phyloP scores from a whole-genome alignment of 179 eudicot species.

The Spergularia azorica region DNA sequence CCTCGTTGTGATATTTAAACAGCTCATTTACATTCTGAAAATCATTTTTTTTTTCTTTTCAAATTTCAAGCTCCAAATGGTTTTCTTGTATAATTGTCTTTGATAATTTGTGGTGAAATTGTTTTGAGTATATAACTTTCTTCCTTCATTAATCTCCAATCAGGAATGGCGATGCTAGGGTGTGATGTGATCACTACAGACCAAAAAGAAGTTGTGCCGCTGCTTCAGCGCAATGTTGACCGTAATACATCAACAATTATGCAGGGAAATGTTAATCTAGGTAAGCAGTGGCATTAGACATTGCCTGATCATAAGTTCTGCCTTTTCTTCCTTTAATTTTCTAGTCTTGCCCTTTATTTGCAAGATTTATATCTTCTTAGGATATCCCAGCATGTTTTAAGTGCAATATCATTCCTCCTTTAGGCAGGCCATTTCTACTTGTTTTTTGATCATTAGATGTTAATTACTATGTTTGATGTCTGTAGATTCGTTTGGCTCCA shows the following conservation, averaged over 20 bases:
- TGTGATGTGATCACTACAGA: slow-evolving; percentile 87
- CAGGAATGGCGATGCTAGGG: slow-evolving; percentile 94
- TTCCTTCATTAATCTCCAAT: neutral
- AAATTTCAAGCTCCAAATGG: neutral
- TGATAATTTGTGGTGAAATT: neutral
- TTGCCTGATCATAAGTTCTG: slow-evolving; percentile 1
- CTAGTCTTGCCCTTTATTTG: neutral
- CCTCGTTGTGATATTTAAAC: slow-evolving; percentile 6
- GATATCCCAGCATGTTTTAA: neutral
- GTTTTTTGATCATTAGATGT: neutral
- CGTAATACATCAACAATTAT: slow-evolving; percentile 75
- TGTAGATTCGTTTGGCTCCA: slow-evolving; percentile 77
- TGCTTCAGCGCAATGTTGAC: slow-evolving; percentile 79
- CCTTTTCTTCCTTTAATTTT: neutral
- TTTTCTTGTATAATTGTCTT: neutral
- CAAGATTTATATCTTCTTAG: neutral
- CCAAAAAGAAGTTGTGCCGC: slow-evolving; percentile 84
- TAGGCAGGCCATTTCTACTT: neutral
- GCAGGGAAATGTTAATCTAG: slow-evolving; percentile 60
- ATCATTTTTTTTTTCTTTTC: neutral
- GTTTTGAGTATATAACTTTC: no score
- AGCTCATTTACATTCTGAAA: neutral
- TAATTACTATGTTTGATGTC: neutral
- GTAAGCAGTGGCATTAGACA: slow-evolving; percentile 23
- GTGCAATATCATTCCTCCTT: slow-evolving; percentile 9